phyloP scores from a whole-genome alignment of 2,329 filamentous ascomycete genomes.

The Botrytis deweyae region DNA sequence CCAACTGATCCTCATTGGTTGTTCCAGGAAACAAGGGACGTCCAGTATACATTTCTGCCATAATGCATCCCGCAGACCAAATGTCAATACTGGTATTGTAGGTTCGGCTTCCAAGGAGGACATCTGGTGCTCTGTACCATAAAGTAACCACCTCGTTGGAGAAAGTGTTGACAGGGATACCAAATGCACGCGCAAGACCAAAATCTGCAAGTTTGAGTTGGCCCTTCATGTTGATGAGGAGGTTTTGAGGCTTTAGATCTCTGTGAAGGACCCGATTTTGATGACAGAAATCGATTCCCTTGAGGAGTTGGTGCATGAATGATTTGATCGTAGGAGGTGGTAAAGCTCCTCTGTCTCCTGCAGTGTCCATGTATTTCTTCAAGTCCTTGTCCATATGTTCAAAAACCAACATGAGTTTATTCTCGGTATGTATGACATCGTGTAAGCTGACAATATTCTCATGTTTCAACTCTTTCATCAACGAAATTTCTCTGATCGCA shows the following conservation, averaged over 20 bases:
- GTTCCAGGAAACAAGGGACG: slow-evolving; percentile 94
- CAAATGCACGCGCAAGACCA: slow-evolving; percentile 88
- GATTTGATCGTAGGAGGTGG: slow-evolving; percentile 93
- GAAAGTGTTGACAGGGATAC: slow-evolving; percentile 97
- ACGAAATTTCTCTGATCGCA: slow-evolving; percentile 94
- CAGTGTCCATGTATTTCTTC: slow-evolving; percentile 97
- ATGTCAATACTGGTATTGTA: slow-evolving; percentile 99
- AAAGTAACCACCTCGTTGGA: slow-evolving; percentile 97
- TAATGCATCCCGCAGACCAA: slow-evolving; percentile 98
- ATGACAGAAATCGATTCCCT: slow-evolving; percentile 96
- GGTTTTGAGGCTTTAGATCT: slow-evolving; percentile 93
- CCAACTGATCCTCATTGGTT: slow-evolving; percentile 95
- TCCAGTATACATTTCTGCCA: slow-evolving; percentile 99
- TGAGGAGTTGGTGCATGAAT: slow-evolving; percentile 97
- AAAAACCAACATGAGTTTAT: slow-evolving; percentile 99
- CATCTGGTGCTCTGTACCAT: slow-evolving; percentile 96
- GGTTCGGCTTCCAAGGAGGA: slow-evolving; percentile 87
- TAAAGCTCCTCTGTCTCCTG: slow-evolving; percentile 84
- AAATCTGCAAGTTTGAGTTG: slow-evolving; percentile 93
- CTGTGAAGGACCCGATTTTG: slow-evolving; percentile 95
- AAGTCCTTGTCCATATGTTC: slow-evolving; percentile 98
- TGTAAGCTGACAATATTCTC: slow-evolving; percentile 97
- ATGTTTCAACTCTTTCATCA: slow-evolving; percentile 99
- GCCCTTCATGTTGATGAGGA: slow-evolving; percentile 90
- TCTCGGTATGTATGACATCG: slow-evolving; percentile 99